Conservation (phyloP, 2,329 filamentous ascomycete genomes). For the Calonectria honghensis region DNA sequence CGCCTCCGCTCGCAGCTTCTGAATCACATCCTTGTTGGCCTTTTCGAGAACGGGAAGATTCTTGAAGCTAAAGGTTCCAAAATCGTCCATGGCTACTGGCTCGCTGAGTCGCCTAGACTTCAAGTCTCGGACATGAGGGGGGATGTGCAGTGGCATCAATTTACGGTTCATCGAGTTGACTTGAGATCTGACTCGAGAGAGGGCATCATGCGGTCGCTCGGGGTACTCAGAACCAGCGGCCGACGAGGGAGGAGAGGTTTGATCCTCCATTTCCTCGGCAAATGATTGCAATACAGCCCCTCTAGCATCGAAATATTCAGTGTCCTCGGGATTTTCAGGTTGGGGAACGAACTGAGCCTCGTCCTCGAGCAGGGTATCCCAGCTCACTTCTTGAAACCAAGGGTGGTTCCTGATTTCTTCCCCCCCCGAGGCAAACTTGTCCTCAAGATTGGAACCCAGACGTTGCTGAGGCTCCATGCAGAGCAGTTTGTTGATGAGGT, state of each 20-base stretch:
- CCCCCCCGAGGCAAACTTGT: conserved; percentile 88
- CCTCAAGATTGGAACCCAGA: conserved; percentile 89
- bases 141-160: conserved; percentile 96
- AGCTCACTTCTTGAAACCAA: conserved; percentile 92
- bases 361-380: conserved; percentile 93
- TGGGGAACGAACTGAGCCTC: conserved; percentile 97
- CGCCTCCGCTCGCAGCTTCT: conserved; percentile 94
- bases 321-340: conserved; percentile 95
- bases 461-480: conserved; percentile 88
- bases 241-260: conserved; percentile 82
- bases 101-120: conserved; percentile 93
- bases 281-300: conserved; percentile 95
- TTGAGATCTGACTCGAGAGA: conserved; percentile 91
- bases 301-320: conserved; percentile 95
- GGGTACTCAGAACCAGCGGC: conserved; percentile 84
- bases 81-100: conserved; percentile 91
- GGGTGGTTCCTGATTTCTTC: conserved; percentile 92
- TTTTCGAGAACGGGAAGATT: conserved; percentile 97
- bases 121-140: conserved; percentile 94
- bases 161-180: conserved; percentile 91
- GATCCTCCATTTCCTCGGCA: conserved; percentile 94
- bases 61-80: conserved; percentile 97
- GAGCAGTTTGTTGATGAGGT: conserved; percentile 94
- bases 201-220: conserved; percentile 94
- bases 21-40: conserved; percentile 98